Evolutionary conservation across 805 yeast species (phyloP), one percentile per base, ranked within the genome.

Genomic region (Candida takata): DNA sequence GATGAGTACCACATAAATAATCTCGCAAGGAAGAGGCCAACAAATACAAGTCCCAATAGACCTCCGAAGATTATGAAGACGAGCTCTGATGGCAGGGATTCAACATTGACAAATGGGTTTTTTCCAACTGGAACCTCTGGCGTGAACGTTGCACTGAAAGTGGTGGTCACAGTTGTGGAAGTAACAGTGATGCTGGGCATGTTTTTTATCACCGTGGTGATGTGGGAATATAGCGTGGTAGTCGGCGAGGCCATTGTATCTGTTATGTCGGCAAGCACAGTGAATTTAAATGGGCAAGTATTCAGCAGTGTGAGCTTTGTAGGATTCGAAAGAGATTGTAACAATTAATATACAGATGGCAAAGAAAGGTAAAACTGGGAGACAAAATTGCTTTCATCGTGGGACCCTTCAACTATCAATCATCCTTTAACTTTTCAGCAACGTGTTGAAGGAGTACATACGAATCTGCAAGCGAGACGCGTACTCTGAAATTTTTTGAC

Each of bases 1-100:
- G 58, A 51, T 13, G 35, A 43, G 13, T 55, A 54, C 25, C 49
- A 47, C n/a, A 50, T 21, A 6, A 51, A 38, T 4, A 52, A 21
- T 7, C 54, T 32, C 5, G 49, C 31, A 42, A 65, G 42, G 3
- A 56, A 34, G 5, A 54, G 16, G 3, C 43, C 29, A 4, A 56
- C 25, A 3, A 54, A 33, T 3, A 57, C 55, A 23, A 74, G 72
- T 0, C 79, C 84, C 12, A 84, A 65, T 25, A 77, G 69, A 18
- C 77, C 67, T 3, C 92, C 95, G 40, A 83, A 77, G 1, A 81
- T 81, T 30, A 84, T 82, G 59, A 83, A 84, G 4, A 83, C 84
- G 2, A 90, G 78, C 4, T 92, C 94, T 33, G 70, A 67, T 1
- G 81, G 79, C 29, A 70, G 64, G 6, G 50, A 54, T 12, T 72